Base-by-base conservation (phyloP, 1,284 basidiomycete species). In the Ganoderma resinaceum region DNA sequence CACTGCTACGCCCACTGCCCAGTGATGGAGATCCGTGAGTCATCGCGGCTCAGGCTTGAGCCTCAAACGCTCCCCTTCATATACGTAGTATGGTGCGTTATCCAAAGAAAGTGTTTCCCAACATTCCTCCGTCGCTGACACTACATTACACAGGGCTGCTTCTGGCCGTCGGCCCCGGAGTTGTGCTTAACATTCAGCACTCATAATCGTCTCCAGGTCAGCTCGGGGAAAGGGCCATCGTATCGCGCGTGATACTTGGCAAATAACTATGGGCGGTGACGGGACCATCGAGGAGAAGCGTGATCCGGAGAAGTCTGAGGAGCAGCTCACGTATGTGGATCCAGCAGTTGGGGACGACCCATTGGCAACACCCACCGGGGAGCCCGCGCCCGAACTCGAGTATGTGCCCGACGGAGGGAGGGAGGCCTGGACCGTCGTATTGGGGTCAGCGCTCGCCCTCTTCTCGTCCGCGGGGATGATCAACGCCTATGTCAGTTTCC, bases 381-480 rank as follows among this genome's bases (percentile, higher is more conserved):
- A 60, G 29, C 18, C 58, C n/a, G 7, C n/a, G 43, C 67, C 61
- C 8, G 58, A 66, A 16, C 40, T 61, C 4, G 68, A 71, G 61
- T 70, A 67, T 43, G 66, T 75, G 26, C 76, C 76, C 4, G 80
- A 81, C 61, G 79, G 79, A 23, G 79, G 80, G 2, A 33, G 67
- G 14, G 72, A 74, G 37, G 80, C 78, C 1, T 81, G 80, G 80
- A 66, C 74, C 0, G 77, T 78, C 29, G 76, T 79, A 12, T 43
- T 77, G 7, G 80, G 80, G 3, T 74, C 75, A 2, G 75, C 72
- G 26, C 70, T 81, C 35, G 76, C 77, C 1, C 73, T 81, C 29
- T 78, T 80, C 64, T 75, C 79, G 31, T 78, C 79, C 0, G 80
- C 79, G 35, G 80, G 80, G 7, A 70, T 79, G 60, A 72, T 79